These are phyloP conservation scores for Phyllosticta capitalensis DNA, from an alignment of 2,329 filamentous ascomycete genomes.

Conservation along the genomic window DNA sequence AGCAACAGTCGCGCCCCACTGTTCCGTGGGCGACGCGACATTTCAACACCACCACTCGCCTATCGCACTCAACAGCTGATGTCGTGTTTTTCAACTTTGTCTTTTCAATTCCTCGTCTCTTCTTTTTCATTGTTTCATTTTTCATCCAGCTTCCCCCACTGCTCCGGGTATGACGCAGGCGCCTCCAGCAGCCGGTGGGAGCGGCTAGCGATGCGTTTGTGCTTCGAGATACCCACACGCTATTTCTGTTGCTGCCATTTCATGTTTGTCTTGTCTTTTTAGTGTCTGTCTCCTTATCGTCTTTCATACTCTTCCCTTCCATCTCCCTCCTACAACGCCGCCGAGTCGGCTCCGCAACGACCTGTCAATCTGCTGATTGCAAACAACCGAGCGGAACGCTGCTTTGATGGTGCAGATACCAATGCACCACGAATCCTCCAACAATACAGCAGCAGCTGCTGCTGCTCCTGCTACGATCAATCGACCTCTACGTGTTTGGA, in stretches of 20 bases:
- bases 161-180: slow-evolving; percentile 10
- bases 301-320: neutral
- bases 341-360: neutral
- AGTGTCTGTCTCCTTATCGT: neutral
- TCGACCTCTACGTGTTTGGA: neutral
- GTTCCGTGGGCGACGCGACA: neutral
- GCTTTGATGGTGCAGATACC: neutral
- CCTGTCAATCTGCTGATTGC: neutral
- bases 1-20: neutral
- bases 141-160: neutral
- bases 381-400: neutral
- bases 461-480: too few relatives aligned
- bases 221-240: slow-evolving; percentile 9
- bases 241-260: neutral
- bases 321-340: neutral
- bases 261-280: neutral
- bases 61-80: neutral
- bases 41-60: slow-evolving; percentile 1
- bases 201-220: slow-evolving; percentile 9
- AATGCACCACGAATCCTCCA: neutral
- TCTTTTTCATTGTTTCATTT: neutral
- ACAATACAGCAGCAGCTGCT: too few relatives aligned
- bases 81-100: neutral
- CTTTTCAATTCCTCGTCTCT: slow-evolving; percentile 1
- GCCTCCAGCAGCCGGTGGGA: slow-evolving; percentile 8